Percentiles rank a stretch among this genome's conserved stretches.
These are phyloP conservation scores for Cruciata laevipes DNA, from an alignment of 257 asterid genomes.

Conservation along the genomic window DNA sequence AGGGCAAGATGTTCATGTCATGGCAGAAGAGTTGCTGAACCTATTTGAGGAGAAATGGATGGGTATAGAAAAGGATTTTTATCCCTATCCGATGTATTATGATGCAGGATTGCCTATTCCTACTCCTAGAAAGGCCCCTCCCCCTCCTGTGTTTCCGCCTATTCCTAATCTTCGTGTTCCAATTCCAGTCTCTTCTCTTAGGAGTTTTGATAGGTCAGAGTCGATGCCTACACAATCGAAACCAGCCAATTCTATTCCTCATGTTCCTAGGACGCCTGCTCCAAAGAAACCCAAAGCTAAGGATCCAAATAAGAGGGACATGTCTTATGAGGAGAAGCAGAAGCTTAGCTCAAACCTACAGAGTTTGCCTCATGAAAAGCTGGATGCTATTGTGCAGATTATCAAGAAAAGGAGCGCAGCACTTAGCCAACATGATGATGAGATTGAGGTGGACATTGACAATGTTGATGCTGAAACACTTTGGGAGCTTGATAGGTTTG, in stretches of 20 bases:
- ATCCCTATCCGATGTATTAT: conserved; percentile 48
- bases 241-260: conserved; percentile 28
- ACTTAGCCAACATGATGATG: conserved; percentile 73
- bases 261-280: conserved; percentile 59
- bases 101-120: conserved; percentile 60
- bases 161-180: conserved; percentile 24
- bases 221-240: conserved; percentile 32
- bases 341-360: conserved; percentile 85
- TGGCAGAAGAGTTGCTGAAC: conserved; percentile 65
- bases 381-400: conserved; percentile 86
- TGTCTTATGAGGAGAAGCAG: conserved; percentile 94
- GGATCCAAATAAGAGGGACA: conserved; percentile 85
- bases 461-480: conserved; percentile 86
- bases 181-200: conserved; percentile 24
- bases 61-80: conserved; percentile 55
- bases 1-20: conserved; percentile 81
- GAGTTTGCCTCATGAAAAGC: conserved; percentile 80
- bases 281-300: conserved; percentile 94
- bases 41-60: conserved; percentile 87
- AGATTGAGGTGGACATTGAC: conserved; percentile 95
- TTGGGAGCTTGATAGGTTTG: conserved; percentile 98
- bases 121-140: conserved; percentile 41
- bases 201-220: conserved; percentile 46
- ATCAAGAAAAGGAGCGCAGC: conserved; percentile 75
- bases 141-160: conserved; percentile 20